Evolutionary conservation across 192 early-diverging fungal species (phyloP).

Genomic region (Diversispora epigaea): DNA sequence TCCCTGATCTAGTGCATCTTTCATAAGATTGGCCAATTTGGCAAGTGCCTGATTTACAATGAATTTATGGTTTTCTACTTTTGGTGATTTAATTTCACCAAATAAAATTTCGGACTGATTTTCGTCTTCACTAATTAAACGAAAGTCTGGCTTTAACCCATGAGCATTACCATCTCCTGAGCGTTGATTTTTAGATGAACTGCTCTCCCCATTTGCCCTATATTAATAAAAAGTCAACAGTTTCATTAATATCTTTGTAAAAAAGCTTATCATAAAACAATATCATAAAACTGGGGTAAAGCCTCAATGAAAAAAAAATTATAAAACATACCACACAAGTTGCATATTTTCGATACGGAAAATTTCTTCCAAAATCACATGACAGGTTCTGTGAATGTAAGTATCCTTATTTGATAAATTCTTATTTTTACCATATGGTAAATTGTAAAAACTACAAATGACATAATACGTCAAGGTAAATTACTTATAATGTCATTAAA

Average conservation of each 20-base stretch:
- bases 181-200: constrained; percentile 13
- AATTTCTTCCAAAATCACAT: constrained; percentile 25
- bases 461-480: constrained; percentile 21
- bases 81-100: constrained; percentile 19
- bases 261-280: constrained; percentile 20
- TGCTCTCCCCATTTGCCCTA: constrained; percentile 24
- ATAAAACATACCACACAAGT: constrained; percentile 28
- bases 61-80: constrained; percentile 10
- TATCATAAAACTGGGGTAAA: constrained; percentile 8
- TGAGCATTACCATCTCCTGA: constrained; percentile 2
- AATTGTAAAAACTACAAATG: constrained; percentile 28
- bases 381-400: constrained; percentile 12
- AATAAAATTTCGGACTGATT: constrained; percentile 13
- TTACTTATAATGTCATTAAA: constrained; percentile 18
- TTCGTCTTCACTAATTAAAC: constrained; percentile 13
- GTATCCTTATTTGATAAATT: constrained; percentile 26
- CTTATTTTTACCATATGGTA: constrained; percentile 27
- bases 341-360: constrained; percentile 20
- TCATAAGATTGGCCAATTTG: constrained; percentile 6
- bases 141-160: constrained; percentile 12
- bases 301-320: not conserved
- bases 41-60: not conserved
- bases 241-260: constrained; percentile 28
- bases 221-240: constrained; percentile 7
- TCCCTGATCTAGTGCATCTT: not conserved